Evolutionary conservation across 345 rosid species (phyloP), one percentile per base, ranked within the genome.

Genomic region (Citrus glauca): DNA sequence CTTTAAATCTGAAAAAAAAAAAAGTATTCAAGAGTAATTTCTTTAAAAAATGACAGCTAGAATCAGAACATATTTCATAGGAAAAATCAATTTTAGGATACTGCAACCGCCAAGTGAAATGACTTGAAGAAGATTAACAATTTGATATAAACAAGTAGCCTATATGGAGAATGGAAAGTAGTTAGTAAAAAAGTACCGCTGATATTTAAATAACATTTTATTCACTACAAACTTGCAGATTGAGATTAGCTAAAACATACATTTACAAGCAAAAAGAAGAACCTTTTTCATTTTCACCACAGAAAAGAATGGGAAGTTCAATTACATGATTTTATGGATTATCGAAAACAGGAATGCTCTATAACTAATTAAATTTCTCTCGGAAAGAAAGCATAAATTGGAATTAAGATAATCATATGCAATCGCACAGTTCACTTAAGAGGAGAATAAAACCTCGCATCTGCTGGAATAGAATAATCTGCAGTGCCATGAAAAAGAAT

Each of bases 381-480:
- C 27, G 30, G 25, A 35, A 50, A 25, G 13, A 55, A 27, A 76
- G 16, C 22, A 56, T 37, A 20, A 38, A 13, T 62, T 62, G 42
- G 50, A 33, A 33, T 32, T 56, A 75, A 33, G 16, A 32, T 14
- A 75, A 53, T 9, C 55, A 24, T 33, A 61, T 63, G 60, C 70
- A n/a, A 38, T 69, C 50, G 22, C 32, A 56, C 9, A 66, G 70
- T 76, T 71, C 22, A 53, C 13, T 40, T 7, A 20, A 32, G 60
- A 72, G 38, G 40, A 84, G 83, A 81, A 68, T 59, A 86, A 83
- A 77, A 96, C 99, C 99, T 96, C 78, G 97, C 86, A 82, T 92
- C 94, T 32, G 89, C 81, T 73, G 98, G 99, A 81, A 96, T 96
- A 16, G 99, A 94, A 84, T 92, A 92, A 87, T 96, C 98, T 76